phyloP scores from a whole-genome alignment of 2,329 filamentous ascomycete species.

The Penicillium rolfsii region DNA sequence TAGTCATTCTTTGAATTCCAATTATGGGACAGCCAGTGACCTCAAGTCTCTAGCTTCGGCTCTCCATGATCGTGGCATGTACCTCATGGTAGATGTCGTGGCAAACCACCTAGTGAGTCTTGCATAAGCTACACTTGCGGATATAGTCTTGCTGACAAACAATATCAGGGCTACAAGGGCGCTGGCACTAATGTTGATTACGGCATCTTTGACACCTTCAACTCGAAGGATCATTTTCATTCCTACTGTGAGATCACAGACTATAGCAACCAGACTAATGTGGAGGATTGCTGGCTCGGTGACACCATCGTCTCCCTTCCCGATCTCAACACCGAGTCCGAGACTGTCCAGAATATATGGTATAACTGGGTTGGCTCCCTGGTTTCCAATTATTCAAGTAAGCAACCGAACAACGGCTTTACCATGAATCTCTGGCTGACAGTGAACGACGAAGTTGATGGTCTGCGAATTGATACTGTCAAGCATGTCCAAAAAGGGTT shows the following conservation, averaged over 20 bases:
- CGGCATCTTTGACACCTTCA: slow-evolving; percentile 56
- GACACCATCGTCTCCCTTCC: slow-evolving; percentile 61
- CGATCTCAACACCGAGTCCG: slow-evolving; percentile 62
- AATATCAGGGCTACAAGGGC: slow-evolving; percentile 50
- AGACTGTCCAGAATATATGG: slow-evolving; percentile 55
- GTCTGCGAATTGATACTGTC: neutral
- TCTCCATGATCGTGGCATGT: slow-evolving; percentile 61
- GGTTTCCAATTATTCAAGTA: slow-evolving; percentile 64
- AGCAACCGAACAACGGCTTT: slow-evolving; percentile 31
- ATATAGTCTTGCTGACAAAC: too few relatives aligned
- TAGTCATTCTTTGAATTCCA: slow-evolving; percentile 57
- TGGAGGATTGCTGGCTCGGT: slow-evolving; percentile 58
- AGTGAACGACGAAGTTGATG: neutral
- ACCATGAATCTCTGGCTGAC: neutral
- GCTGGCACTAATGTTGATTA: slow-evolving; percentile 57
- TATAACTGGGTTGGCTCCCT: slow-evolving; percentile 63
- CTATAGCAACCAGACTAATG: slow-evolving; percentile 55
- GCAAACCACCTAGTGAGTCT: slow-evolving; percentile 27
- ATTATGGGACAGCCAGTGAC: slow-evolving; percentile 63
- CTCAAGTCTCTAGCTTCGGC: slow-evolving; percentile 60
- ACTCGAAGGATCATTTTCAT: slow-evolving; percentile 63
- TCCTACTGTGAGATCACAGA: slow-evolving; percentile 58
- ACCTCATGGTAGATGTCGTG: slow-evolving; percentile 65
- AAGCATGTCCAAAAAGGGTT: slow-evolving; percentile 54
- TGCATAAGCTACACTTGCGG: neutral